These are phyloP conservation scores for Torrubiellomyces zombiae DNA, from an alignment of 2,329 filamentous ascomycete species.

Conservation along the genomic window DNA sequence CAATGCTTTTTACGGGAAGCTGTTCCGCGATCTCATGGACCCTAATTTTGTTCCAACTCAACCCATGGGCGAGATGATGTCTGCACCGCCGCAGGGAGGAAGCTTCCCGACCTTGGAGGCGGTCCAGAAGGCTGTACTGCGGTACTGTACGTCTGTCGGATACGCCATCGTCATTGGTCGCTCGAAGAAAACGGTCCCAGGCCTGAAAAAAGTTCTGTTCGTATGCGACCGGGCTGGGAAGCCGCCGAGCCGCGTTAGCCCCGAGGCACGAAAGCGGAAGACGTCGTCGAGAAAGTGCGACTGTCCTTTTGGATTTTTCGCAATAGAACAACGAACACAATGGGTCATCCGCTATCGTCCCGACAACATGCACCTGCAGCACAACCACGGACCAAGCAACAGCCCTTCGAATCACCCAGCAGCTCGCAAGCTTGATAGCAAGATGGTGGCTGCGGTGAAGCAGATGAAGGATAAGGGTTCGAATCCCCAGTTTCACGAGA, in stretches of 20 bases:
- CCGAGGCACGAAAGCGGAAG: slow-evolving; percentile 47
- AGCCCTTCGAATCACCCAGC: slow-evolving; percentile 50
- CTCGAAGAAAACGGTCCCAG: slow-evolving; percentile 51
- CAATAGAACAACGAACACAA: slow-evolving; percentile 49
- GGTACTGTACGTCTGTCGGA: slow-evolving; percentile 50
- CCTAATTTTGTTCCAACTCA: slow-evolving; percentile 33
- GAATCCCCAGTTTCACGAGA: too few relatives aligned
- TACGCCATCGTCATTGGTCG: slow-evolving; percentile 53
- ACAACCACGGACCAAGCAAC: slow-evolving; percentile 51
- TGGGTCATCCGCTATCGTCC: slow-evolving; percentile 51
- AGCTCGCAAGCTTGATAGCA: slow-evolving; percentile 47
- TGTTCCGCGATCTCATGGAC: slow-evolving; percentile 30
- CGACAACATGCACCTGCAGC: slow-evolving; percentile 36
- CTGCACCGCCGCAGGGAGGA: slow-evolving; percentile 44
- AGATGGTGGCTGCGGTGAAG: slow-evolving; percentile 52
- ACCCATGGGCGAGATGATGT: slow-evolving; percentile 44
- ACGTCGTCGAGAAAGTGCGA: slow-evolving; percentile 54
- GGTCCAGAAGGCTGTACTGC: slow-evolving; percentile 45
- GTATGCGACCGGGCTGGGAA: slow-evolving; percentile 51
- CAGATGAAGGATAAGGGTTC: slow-evolving; percentile 48
- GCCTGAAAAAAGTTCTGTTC: slow-evolving; percentile 50
- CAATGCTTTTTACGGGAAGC: slow-evolving; percentile 28
- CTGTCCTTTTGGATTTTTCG: slow-evolving; percentile 54
- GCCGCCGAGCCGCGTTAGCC: slow-evolving; percentile 42
- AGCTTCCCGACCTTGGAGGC: slow-evolving; percentile 48